Evolutionary conservation across 306 rosid genomes (phyloP).

Genomic region (Begonia peltatifolia): DNA sequence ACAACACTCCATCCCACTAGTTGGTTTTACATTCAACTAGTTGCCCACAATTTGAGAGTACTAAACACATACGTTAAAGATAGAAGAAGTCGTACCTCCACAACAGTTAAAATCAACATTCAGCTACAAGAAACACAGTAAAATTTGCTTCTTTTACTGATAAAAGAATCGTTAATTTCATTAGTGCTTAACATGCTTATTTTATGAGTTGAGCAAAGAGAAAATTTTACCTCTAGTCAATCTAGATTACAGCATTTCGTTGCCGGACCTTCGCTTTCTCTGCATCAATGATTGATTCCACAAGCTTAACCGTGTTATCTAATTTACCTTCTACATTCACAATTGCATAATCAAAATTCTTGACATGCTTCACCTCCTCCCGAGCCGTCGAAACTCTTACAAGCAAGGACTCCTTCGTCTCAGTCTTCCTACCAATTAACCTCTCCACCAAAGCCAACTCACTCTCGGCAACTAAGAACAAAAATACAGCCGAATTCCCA

Average conservation of each 20-base stretch:
- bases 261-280: constrained; percentile 91
- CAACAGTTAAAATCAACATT: too few species aligned
- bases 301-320: constrained; percentile 53
- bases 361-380: constrained; percentile 76
- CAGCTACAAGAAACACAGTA: too few species aligned
- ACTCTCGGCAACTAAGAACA: constrained; percentile 68
- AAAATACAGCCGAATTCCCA: constrained; percentile 62
- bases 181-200: too few species aligned
- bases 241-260: constrained; percentile 33
- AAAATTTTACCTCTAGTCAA: neutral
- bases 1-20: too few species aligned
- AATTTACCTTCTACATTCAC: constrained; percentile 74
- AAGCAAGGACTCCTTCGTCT: constrained; percentile 55
- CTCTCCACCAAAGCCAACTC: constrained; percentile 76
- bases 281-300: constrained; percentile 62
- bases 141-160: too few species aligned
- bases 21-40: too few species aligned
- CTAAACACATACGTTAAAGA: too few species aligned
- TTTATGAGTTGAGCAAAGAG: neutral
- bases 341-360: constrained; percentile 70
- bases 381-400: constrained; percentile 75
- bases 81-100: too few species aligned
- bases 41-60: too few species aligned
- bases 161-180: too few species aligned
- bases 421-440: constrained; percentile 63